phyloP scores from a whole-genome alignment of 441 rosid species.

The Codiaeum variegatum region DNA sequence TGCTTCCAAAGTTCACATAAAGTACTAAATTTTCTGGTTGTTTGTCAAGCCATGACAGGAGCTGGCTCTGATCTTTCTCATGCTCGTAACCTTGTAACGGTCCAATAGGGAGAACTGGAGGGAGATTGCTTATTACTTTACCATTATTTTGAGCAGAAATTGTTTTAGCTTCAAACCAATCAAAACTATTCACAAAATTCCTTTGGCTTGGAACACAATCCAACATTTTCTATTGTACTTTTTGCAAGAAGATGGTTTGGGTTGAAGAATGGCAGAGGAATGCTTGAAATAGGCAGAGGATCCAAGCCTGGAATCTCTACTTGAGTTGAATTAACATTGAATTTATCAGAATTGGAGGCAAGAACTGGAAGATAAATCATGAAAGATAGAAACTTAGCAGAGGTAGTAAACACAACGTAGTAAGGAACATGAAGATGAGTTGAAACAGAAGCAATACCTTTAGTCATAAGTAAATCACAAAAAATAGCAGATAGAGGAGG shows the following conservation, averaged over 20 bases:
- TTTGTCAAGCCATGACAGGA: constrained; percentile 16
- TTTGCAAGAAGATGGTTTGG: constrained; percentile 5
- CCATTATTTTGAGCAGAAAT: neutral
- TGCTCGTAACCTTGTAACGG: neutral
- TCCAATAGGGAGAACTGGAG: neutral
- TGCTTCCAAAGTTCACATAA: constrained; percentile 18
- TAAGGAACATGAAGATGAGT: neutral
- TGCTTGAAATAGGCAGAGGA: neutral
- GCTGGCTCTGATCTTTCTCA: neutral
- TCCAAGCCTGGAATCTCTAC: neutral
- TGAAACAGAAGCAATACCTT: neutral
- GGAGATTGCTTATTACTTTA: neutral
- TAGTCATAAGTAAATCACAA: neutral
- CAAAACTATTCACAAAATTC: neutral
- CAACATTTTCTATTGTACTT: neutral
- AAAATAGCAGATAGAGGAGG: neutral
- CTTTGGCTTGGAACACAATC: neutral
- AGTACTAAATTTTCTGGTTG: constrained; percentile 8
- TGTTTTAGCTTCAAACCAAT: neutral
- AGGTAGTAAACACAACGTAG: neutral
- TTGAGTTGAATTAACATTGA: neutral
- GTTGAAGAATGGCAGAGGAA: constrained; percentile 2
- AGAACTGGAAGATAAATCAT: constrained; percentile 1
- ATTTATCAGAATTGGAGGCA: constrained; percentile 3
- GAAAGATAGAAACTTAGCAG: neutral